Evolutionary conservation across 164 flowering plant species (phyloP).

Genomic region (Vitis rotundifolia): DNA sequence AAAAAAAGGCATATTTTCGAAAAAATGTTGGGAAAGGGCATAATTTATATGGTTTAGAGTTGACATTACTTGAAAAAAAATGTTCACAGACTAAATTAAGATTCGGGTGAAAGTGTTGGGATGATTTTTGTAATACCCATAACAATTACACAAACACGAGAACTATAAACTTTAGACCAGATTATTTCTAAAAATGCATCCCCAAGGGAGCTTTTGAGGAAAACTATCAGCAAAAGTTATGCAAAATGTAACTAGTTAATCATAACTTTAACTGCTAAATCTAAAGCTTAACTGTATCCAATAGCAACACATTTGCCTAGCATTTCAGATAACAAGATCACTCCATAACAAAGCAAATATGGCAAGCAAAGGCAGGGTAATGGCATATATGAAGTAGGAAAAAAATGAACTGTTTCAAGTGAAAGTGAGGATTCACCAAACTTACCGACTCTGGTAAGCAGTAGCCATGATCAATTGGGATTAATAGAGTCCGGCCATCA

Average conservation of each 20-base stretch:
- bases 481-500: constrained; percentile 34
- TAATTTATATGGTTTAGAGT: too few species aligned
- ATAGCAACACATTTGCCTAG: background rate
- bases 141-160: background rate
- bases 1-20: too few species aligned
- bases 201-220: too few species aligned
- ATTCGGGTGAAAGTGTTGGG: too few species aligned
- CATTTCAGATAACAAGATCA: background rate
- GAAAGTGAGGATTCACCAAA: background rate
- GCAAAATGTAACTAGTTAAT: too few species aligned
- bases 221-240: too few species aligned
- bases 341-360: too few species aligned
- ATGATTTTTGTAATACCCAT: too few species aligned
- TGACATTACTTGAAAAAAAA: too few species aligned
- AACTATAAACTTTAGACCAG: background rate
- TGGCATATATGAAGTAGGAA: background rate
- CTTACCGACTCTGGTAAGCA: constrained; percentile 66
- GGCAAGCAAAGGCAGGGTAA: background rate
- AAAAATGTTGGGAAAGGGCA: too few species aligned
- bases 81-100: too few species aligned
- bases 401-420: too few species aligned
- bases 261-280: background rate
- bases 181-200: background rate
- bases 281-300: background rate
- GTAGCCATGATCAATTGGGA: constrained; percentile 75